These are phyloP conservation scores for Babesia microti DNA, from an alignment of 169 alveolate species.

Conservation along the genomic window DNA sequence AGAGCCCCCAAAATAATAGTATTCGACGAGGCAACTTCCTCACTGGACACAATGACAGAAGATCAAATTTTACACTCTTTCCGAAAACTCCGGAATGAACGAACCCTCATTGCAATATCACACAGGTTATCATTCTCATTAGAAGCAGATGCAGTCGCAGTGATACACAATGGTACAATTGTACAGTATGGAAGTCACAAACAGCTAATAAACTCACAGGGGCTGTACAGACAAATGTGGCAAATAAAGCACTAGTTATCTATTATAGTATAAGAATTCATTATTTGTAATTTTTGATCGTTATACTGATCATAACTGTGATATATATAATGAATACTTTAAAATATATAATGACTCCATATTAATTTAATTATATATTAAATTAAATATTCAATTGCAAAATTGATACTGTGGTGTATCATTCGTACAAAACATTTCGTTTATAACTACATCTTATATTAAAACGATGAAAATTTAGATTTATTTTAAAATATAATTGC, in stretches of 20 bases:
- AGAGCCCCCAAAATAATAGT: slow-evolving; percentile 74
- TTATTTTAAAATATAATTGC: background rate
- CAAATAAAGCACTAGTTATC: slow-evolving; percentile 14
- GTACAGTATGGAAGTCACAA: slow-evolving; percentile 77
- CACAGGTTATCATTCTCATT: slow-evolving; percentile 78
- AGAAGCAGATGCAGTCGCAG: slow-evolving; percentile 68
- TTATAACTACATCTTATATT: background rate
- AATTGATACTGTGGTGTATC: background rate
- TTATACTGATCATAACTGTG: too few species aligned
- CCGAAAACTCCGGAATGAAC: slow-evolving; percentile 45
- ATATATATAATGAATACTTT: background rate
- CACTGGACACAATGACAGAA: slow-evolving; percentile 78
- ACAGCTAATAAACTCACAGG: slow-evolving; percentile 53
- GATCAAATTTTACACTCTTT: slow-evolving; percentile 40
- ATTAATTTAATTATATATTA: background rate
- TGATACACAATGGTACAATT: slow-evolving; percentile 70
- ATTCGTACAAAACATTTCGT: background rate
- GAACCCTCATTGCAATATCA: slow-evolving; percentile 80
- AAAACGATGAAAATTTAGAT: background rate
- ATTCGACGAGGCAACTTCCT: slow-evolving; percentile 94
- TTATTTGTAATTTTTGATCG: too few species aligned
- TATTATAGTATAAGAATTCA: too few species aligned
- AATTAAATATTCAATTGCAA: background rate
- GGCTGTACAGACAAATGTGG: slow-evolving; percentile 51
- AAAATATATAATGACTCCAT: background rate